Base-by-base conservation (phyloP, 148 eudicot genomes). In the Euryodendron excelsum region DNA sequence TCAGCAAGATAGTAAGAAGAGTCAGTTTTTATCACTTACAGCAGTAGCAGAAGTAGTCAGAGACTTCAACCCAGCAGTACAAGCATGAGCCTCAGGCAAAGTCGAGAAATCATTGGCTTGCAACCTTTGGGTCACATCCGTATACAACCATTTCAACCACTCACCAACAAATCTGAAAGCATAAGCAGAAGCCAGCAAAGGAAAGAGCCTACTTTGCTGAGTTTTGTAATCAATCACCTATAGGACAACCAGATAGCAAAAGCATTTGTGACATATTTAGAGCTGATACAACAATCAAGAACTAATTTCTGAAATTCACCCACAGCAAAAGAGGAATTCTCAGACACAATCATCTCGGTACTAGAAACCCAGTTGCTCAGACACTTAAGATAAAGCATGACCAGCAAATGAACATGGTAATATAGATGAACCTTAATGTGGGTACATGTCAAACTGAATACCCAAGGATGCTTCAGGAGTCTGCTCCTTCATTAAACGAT, bases 141-240 rank as follows among this genome's bases (percentile, higher is more conserved):
- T 87, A 83, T 96, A 93, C 18, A 93, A 89, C 99, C 98, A 93
- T 37, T 84, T 90, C 74, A 96, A 85, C 99, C 99, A 96, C 71
- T 96, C 92, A 2, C 96, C 99, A 78, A 90, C 97, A 86, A 96
- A 81, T 88, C 99, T 89, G 83, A 91, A 93, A 85, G 99, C 99
- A 80, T 93, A 96, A 55, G 97, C 99, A 79, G 99, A 91, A 84
- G 99, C 99, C 63, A 96, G 88, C 92, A 96, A 79, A 34, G 99
- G 99, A 77, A 96, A 96, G 71, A 96, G 99, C 84, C 99, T 88
- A 82, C 85, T 89, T 84, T 96, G 99, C 86, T 96, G 99, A 77
- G 99, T 96, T 81, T 89, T 96, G 83, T 96, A 96, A 81, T 96
- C 98, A 85, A 96, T 91, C 83, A 96, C 98, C 99, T 95, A 77